phyloP scores from a whole-genome alignment of 208 protist species.

The Herpetomonas tarakana region DNA sequence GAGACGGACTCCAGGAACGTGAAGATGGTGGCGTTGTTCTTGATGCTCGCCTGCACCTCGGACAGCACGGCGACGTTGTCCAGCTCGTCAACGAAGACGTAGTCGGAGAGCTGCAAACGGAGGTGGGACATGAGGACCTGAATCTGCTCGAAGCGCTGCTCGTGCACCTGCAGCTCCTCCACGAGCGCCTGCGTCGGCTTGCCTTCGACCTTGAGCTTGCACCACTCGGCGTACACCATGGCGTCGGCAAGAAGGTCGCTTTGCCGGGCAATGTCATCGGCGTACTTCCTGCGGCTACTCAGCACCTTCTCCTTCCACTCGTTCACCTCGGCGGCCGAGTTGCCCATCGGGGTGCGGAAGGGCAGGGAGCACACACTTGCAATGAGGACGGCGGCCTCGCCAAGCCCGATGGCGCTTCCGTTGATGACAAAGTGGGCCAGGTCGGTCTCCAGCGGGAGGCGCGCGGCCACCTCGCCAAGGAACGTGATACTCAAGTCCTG shows the following conservation, averaged over 20 bases:
- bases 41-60: conserved; percentile 28
- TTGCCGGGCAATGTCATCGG: conserved; percentile 48
- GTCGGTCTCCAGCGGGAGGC: conserved; percentile 74
- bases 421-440: conserved; percentile 71
- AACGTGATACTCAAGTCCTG: conserved; percentile 67
- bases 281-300: conserved; percentile 62
- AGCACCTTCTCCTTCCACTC: conserved; percentile 36
- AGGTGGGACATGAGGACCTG: conserved; percentile 61
- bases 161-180: conserved; percentile 44
- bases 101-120: conserved; percentile 76
- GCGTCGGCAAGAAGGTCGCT: conserved; percentile 85
- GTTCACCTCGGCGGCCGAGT: conserved; percentile 10
- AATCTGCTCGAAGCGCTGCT: conserved; percentile 56
- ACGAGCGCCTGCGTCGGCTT: conserved; percentile 36
- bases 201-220: conserved; percentile 32
- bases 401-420: conserved; percentile 73
- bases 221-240: conserved; percentile 79
- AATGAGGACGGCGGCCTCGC: conserved; percentile 60
- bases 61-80: conserved; percentile 28
- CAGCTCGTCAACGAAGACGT: conserved; percentile 73
- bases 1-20: conserved; percentile 59
- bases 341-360: conserved; percentile 35
- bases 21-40: conserved; percentile 61
- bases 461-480: conserved; percentile 70
- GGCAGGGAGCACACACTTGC: conserved; percentile 61